Evolutionary conservation across 2,329 filamentous ascomycete species (phyloP), one percentile per base, ranked within the genome.

Genomic region (Penicillium sp.): DNA sequence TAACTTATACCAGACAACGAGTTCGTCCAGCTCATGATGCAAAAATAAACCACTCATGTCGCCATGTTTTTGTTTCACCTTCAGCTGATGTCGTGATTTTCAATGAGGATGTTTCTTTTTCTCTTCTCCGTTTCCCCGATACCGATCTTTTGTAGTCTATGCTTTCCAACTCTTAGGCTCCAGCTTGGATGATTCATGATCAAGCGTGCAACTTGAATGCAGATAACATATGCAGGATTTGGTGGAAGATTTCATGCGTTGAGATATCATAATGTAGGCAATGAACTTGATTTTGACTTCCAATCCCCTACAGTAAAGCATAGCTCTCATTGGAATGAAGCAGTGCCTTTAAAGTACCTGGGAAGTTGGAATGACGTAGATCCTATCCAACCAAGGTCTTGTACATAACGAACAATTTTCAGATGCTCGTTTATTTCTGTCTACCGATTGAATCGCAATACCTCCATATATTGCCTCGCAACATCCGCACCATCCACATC

Each of bases 1-100:
- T 75, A 71, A 74, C 70, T 57, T 26, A 41, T 31, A 16, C 47
- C 68, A 93, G 90, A 93, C 81, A 93, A 93, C 82, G 90, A 95
- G 79, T 95, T 95, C 73, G 90, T 95, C 69, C 90, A 95, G 81
- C 87, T 95, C 74, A 95, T 95, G 90, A 93, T 95, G 90, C 90
- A 95, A 84, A 93, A 93, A 84, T 93, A 90, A 83, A 76, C 62
- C 58, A 53, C 29, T 57, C 49, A 55, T 63, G 62, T 58, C 63
- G 58, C 62, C 59, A 61, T 63, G 63, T 66, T 58, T 68, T 60
- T 47, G 50, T 53, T 33, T 66, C 61, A 61, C 68, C 63, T 63
- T 68, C 72, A 70, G 67, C 60, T 67, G 65, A 67, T 61, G 56
- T 64, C 62, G 61, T 61, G 61, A 62, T 62, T 62, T 55, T 56